These are phyloP conservation scores for Keithomyces neogunnii DNA, from an alignment of 2,329 filamentous ascomycete species.

Conservation along the genomic window DNA sequence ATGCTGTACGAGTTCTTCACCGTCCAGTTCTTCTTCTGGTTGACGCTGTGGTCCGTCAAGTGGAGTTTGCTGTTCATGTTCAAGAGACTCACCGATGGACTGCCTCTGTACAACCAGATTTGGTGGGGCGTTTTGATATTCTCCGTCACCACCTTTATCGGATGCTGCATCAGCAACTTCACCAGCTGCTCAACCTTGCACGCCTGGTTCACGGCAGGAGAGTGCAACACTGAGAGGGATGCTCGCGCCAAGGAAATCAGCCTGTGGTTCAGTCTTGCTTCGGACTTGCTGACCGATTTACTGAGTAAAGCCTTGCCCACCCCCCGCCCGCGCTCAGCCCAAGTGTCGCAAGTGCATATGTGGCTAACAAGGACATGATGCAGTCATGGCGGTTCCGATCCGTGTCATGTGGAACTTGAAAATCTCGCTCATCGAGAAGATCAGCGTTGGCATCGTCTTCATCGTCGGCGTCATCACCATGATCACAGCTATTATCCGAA, in stretches of 20 bases:
- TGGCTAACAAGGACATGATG: not conserved
- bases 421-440: conserved; percentile 11
- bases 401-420: conserved; percentile 11
- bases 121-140: conserved; percentile 12
- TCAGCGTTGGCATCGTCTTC: conserved; percentile 11
- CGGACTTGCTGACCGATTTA: conserved; percentile 12
- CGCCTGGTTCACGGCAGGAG: conserved; percentile 12
- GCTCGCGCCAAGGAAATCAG: conserved; percentile 11
- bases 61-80: conserved; percentile 15
- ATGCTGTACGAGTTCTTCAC: conserved; percentile 13
- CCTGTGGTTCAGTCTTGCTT: conserved; percentile 13
- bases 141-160: conserved; percentile 12
- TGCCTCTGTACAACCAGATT: conserved; percentile 10
- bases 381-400: conserved; percentile 12
- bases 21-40: conserved; percentile 15
- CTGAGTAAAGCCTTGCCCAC: conserved; percentile 8
- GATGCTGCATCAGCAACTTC: conserved; percentile 13
- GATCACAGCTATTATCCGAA: conserved; percentile 12
- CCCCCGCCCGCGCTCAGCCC: not conserved
- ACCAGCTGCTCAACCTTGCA: conserved; percentile 13
- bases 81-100: conserved; percentile 9
- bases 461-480: conserved; percentile 11
- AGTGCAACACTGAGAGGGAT: conserved; percentile 10
- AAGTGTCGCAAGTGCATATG: not conserved
- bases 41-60: conserved; percentile 14